These are phyloP conservation scores for Cryptococcus sp. DNA, from an alignment of 1,284 basidiomycete genomes.

Conservation along the genomic window DNA sequence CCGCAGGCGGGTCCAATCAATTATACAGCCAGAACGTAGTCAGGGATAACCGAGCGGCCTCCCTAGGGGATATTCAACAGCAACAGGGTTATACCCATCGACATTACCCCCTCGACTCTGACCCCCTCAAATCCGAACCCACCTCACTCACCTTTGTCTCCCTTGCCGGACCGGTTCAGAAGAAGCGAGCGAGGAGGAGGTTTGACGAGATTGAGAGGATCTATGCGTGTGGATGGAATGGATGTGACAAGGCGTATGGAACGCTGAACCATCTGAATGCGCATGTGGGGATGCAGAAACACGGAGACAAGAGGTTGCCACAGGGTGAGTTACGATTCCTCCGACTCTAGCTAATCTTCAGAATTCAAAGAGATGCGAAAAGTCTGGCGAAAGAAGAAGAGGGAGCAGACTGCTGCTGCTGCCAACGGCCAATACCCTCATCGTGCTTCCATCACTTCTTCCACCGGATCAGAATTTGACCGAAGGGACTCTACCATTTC, in stretches of 20 bases:
- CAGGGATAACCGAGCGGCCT: constrained; percentile 14
- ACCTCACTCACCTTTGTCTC: constrained; percentile 19
- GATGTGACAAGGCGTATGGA: constrained; percentile 54
- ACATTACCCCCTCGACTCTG: constrained; percentile 18
- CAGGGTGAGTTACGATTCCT: constrained; percentile 40
- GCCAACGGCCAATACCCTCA: constrained; percentile 20
- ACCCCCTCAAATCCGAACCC: not conserved
- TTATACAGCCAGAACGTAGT: not conserved
- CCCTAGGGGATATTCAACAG: constrained; percentile 7
- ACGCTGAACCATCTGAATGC: constrained; percentile 57
- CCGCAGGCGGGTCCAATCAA: too few species aligned
- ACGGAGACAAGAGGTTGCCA: constrained; percentile 54
- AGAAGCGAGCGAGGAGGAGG: constrained; percentile 47
- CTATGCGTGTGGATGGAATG: constrained; percentile 54
- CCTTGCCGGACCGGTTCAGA: constrained; percentile 32
- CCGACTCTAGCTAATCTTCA: constrained; percentile 42
- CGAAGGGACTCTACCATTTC: constrained; percentile 20
- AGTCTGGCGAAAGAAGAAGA: constrained; percentile 89
- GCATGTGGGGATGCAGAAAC: constrained; percentile 57
- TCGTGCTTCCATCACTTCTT: constrained; percentile 10
- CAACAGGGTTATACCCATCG: constrained; percentile 10
- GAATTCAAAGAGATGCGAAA: constrained; percentile 98
- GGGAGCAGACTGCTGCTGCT: constrained; percentile 55
- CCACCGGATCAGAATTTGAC: constrained; percentile 26
- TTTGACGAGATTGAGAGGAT: constrained; percentile 56